Conservation (phyloP, 768 basidiomycete genomes). For the Paxillus rubicundulus region DNA sequence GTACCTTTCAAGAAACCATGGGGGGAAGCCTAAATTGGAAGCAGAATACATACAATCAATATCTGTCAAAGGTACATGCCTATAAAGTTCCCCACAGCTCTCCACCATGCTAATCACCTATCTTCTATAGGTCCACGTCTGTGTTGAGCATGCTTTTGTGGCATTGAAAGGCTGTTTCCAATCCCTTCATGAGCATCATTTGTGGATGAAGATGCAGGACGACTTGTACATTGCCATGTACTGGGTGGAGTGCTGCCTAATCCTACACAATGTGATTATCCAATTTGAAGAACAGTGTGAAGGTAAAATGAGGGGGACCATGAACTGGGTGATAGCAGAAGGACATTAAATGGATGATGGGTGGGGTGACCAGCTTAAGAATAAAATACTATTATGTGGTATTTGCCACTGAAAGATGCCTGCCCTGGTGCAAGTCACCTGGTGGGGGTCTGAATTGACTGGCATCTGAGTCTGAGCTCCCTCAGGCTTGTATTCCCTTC, state of each 20-base stretch:
- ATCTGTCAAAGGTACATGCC: slow-evolving; percentile 10
- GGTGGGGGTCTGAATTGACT: no score
- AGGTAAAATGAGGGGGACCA: not conserved
- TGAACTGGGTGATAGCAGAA: no score
- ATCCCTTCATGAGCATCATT: not conserved
- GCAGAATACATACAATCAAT: slow-evolving; percentile 2
- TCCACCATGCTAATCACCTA: not conserved
- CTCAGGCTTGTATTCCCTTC: no score
- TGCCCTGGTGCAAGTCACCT: no score
- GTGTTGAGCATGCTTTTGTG: slow-evolving; percentile 8
- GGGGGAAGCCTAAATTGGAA: not conserved
- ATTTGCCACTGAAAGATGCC: no score
- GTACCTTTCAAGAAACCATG: not conserved
- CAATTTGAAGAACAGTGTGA: slow-evolving; percentile 1
- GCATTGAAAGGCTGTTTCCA: slow-evolving; percentile 8
- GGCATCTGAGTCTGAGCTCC: no score
- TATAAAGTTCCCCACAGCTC: not conserved
- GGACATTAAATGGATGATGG: no score
- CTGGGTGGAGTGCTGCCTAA: slow-evolving; percentile 10
- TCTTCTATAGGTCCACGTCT: not conserved
- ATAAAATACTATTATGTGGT: no score
- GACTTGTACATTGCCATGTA: not conserved
- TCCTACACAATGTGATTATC: slow-evolving; percentile 12
- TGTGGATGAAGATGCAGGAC: not conserved
- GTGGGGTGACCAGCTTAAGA: no score